Base-by-base conservation (phyloP, 139 green algal species). In the Coelastrella sp. region DNA sequence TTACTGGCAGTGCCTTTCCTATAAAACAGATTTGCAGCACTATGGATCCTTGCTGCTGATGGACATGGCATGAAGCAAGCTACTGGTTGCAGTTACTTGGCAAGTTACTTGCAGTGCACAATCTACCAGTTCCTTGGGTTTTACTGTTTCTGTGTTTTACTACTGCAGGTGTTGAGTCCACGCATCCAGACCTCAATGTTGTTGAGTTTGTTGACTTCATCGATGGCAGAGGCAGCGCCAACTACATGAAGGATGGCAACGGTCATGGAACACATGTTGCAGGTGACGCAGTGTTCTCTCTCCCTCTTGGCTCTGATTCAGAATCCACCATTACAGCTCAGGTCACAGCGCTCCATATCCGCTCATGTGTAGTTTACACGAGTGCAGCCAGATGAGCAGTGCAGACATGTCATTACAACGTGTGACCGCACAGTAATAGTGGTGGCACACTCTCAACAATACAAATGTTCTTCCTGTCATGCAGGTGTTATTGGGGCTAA, bases 131-230 rank as follows among this genome's bases (percentile, higher is more conserved):
- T n/a, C 5, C 53, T 64, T 27, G 6, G 19, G 4, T 9, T 27
- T 9, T n/a, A 0, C 15, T 64, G 21, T 21, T 9, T 64, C 19
- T 17, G 6, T 25, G 21, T 32, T 23, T 57, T 15, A 57, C 48
- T 23, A 27, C 53, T 27, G 53, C 53, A 64, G 53, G 72, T 23
- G 48, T 34, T 1, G 72, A 80, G 17, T 5, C 19, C 2, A 5
- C 45, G 2, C 72, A 80, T 30, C 48, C 72, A 66, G 72, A 80
- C 51, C 72, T 80, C 17, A 62, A 67, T 13, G 34, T 80, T 19
- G 48, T 50, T 4, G 72, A 80, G 72, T 64, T 80, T 66, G 48
- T 80, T 19, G 72, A 80, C 72, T 80, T 80, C 23, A 34, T 66
- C 4, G 72, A 80, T 21, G 21, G 30, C 4, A 2, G 8, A 3